A percentile compares a stretch with the other conserved stretches of the same genome.
phyloP scores from a whole-genome alignment of 768 basidiomycete species.

The Rhodotorula graminis region DNA sequence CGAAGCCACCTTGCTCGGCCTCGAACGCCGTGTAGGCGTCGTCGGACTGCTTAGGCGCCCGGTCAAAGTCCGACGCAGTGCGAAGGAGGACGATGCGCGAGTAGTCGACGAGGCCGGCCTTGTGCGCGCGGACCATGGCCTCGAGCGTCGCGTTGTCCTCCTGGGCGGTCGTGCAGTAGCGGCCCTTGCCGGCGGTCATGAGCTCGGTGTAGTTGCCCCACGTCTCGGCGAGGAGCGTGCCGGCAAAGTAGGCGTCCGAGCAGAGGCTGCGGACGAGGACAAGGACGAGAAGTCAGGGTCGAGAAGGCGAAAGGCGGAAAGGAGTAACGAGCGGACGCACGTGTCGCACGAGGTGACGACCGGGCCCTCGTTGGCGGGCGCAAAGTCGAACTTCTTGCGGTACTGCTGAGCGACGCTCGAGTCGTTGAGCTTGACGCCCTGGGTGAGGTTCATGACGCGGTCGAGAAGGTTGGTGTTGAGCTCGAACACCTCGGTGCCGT shows the following conservation, averaged over 20 bases:
- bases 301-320: too few relatives aligned
- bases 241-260: conserved; percentile 44
- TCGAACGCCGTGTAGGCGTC: conserved; percentile 45
- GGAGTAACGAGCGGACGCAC: too few relatives aligned
- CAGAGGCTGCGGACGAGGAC: neutral
- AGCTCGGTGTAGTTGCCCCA: conserved; percentile 50
- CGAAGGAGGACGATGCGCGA: conserved; percentile 49
- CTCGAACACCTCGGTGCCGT: conserved; percentile 55
- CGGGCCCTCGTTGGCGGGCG: conserved; percentile 47
- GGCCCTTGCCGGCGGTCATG: conserved; percentile 47
- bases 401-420: conserved; percentile 45
- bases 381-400: conserved; percentile 45
- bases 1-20: conserved; percentile 46
- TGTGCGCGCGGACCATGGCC: conserved; percentile 47
- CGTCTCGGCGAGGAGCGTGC: conserved; percentile 47
- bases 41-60: conserved; percentile 36
- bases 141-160: conserved; percentile 52
- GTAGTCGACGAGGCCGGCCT: conserved; percentile 48
- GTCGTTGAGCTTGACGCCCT: conserved; percentile 47
- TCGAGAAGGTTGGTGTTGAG: conserved; percentile 51
- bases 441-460: conserved; percentile 44
- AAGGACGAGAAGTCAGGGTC: neutral
- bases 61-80: conserved; percentile 49
- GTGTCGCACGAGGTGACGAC: conserved; percentile 46
- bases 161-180: conserved; percentile 46